Base-by-base conservation (phyloP, 2,329 filamentous ascomycete species). In the Alternaria gansuensis region DNA sequence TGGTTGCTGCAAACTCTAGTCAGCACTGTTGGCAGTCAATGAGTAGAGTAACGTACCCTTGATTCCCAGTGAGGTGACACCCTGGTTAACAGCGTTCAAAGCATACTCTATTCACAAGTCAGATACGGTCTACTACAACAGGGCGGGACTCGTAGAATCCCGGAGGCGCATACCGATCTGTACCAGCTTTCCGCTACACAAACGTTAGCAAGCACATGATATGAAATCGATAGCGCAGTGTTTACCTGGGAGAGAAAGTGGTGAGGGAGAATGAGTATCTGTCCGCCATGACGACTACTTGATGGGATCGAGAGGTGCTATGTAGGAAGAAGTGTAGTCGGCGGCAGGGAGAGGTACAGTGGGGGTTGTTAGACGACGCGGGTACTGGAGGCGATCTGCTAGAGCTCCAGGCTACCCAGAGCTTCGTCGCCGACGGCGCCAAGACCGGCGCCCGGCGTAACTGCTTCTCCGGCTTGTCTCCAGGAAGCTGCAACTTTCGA, bases 201-300 rank as follows among this genome's bases (percentile, higher is more conserved):
- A 48, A 63, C 70, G 78, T 87, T 80, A 86, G 83, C 79, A 75
- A 63, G 55, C 39, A 62, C 74, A 73, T 66, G 67, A 60, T 68
- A 68, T 65, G 64, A 62, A 45, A 65, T 39, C 36, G 52, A 52
- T 57, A 46, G 50, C 60, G 57, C 54, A 39, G 62, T 71, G 64
- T 88, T 81, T 88, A 96, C 95, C 94, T 99, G 80, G 95, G 95
- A 76, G 95, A 98, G 89, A 99, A 99, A 67, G 95, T 99, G 66
- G 95, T 99, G 79, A 99, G 87, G 60, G 95, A 99, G 88, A 99
- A 99, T 55, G 94, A 97, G 82, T 99, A 99, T 84, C 95, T 87
- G 82, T 99, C 95, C 77, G 95, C 94, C 94, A 99, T 99, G 78
- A 69, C 67, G 69, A 64, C 39, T 58, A 39, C 60, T 41, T 46